Evolutionary conservation across 2,329 filamentous ascomycete genomes (phyloP).

Genomic region (Colletotrichum paranaense): DNA sequence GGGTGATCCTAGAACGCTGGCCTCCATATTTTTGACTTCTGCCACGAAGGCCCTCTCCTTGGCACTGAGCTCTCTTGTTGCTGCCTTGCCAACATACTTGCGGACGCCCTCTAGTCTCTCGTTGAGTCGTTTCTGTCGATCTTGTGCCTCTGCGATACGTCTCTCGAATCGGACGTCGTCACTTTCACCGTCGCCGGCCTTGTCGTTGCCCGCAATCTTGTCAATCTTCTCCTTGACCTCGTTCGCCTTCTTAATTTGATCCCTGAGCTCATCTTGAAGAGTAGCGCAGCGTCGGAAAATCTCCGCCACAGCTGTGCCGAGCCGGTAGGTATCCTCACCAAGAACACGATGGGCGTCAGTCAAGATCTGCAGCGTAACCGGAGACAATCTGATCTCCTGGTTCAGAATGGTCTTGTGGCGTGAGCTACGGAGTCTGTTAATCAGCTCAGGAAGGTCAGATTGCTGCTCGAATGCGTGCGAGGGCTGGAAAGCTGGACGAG

Average conservation of each 20-base stretch:
- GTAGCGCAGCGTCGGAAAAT: slow-evolving; percentile 78
- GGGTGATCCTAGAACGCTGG: slow-evolving; percentile 51
- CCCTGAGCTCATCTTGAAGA: slow-evolving; percentile 73
- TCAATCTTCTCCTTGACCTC: slow-evolving; percentile 76
- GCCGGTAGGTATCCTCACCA: slow-evolving; percentile 74
- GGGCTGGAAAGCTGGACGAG: slow-evolving; percentile 75
- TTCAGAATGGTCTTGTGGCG: slow-evolving; percentile 71
- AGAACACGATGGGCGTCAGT: slow-evolving; percentile 79
- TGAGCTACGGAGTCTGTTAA: slow-evolving; percentile 68
- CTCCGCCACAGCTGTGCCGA: slow-evolving; percentile 78
- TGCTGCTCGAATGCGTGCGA: slow-evolving; percentile 69
- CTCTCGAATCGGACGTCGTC: slow-evolving; percentile 69
- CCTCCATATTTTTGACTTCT: slow-evolving; percentile 66
- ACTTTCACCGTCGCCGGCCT: slow-evolving; percentile 59
- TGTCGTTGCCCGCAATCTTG: slow-evolving; percentile 70
- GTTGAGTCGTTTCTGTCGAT: slow-evolving; percentile 66
- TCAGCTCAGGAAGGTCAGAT: slow-evolving; percentile 66
- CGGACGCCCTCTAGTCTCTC: slow-evolving; percentile 70
- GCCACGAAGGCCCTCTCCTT: slow-evolving; percentile 60
- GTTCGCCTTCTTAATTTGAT: slow-evolving; percentile 74
- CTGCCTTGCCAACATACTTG: slow-evolving; percentile 54
- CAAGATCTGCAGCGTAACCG: slow-evolving; percentile 77
- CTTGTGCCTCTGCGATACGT: slow-evolving; percentile 65
- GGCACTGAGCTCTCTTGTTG: slow-evolving; percentile 54
- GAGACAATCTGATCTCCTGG: slow-evolving; percentile 76